Evolutionary conservation across 345 rosid species (phyloP).

Genomic region (Odontarrhena argentea): DNA sequence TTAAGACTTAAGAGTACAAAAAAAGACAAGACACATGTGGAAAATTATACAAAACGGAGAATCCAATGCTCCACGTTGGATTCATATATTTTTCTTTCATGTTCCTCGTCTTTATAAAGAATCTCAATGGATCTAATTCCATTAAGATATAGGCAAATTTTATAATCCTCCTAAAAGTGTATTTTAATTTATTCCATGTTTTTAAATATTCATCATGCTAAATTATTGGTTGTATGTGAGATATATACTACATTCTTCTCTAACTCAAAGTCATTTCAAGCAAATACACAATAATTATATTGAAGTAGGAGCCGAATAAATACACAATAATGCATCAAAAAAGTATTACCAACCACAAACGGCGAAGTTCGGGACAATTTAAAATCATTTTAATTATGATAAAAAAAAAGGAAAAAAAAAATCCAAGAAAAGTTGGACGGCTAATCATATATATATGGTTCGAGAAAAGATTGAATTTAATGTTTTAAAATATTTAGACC

Average conservation of each 20-base stretch:
- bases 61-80: constrained; percentile 45
- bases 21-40: constrained; percentile 36
- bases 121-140: constrained; percentile 37
- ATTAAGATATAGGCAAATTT: not conserved
- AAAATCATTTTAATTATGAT: constrained; percentile 14
- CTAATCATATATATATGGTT: constrained; percentile 24
- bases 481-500: not conserved
- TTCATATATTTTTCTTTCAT: constrained; percentile 15
- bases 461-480: constrained; percentile 1
- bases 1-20: constrained; percentile 14
- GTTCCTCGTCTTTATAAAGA: constrained; percentile 36
- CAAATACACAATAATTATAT: not conserved
- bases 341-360: constrained; percentile 25
- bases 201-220: too few species aligned
- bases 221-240: constrained; percentile 4
- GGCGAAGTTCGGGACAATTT: constrained; percentile 23
- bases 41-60: constrained; percentile 25
- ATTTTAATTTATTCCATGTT: not conserved
- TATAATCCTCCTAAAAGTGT: constrained; percentile 16
- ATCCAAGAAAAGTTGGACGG: not conserved
- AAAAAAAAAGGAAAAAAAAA: not conserved
- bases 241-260: not conserved
- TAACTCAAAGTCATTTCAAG: not conserved
- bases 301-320: constrained; percentile 32
- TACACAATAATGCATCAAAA: constrained; percentile 7